A percentile compares a stretch with the other conserved stretches of the same genome.
These are phyloP conservation scores for Erythrophleum fordii DNA, from an alignment of 306 rosid species.

Conservation along the genomic window DNA sequence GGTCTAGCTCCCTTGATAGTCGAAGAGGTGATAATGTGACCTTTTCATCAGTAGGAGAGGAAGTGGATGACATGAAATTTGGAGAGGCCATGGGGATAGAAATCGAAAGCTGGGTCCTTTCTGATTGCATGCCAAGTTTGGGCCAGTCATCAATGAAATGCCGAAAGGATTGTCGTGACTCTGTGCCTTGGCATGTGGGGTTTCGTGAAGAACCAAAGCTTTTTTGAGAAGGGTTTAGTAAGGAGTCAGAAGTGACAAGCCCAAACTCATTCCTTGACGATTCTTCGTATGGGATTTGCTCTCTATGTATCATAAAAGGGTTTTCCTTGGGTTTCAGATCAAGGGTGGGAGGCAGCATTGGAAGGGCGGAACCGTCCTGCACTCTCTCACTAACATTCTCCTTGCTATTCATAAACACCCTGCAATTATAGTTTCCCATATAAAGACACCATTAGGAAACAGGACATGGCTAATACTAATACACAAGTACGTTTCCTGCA, in stretches of 20 bases:
- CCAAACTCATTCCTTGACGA: constrained; percentile 71
- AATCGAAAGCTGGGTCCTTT: constrained; percentile 72
- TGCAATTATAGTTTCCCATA: constrained; percentile 32
- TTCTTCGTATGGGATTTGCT: constrained; percentile 55
- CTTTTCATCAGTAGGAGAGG: constrained; percentile 64
- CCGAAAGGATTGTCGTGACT: constrained; percentile 64
- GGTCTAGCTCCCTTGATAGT: constrained; percentile 63
- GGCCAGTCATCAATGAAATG: constrained; percentile 79
- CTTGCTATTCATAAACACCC: constrained; percentile 66
- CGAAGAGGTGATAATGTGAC: constrained; percentile 70
- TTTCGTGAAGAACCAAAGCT: constrained; percentile 51
- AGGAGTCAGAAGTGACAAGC: constrained; percentile 63
- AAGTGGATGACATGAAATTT: constrained; percentile 46
- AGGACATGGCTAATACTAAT: not conserved
- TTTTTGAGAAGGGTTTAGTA: constrained; percentile 74
- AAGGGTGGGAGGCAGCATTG: constrained; percentile 62
- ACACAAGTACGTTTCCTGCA: not conserved
- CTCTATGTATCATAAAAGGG: constrained; percentile 55
- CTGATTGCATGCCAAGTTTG: constrained; percentile 54
- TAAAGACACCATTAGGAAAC: not conserved
- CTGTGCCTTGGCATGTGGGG: constrained; percentile 34
- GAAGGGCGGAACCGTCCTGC: constrained; percentile 55
- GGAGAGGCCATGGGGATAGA: constrained; percentile 61
- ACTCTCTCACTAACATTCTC: constrained; percentile 57
- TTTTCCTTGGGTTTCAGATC: constrained; percentile 55